These are phyloP conservation scores for Plantago major DNA, from an alignment of 257 asterid species.

Conservation along the genomic window DNA sequence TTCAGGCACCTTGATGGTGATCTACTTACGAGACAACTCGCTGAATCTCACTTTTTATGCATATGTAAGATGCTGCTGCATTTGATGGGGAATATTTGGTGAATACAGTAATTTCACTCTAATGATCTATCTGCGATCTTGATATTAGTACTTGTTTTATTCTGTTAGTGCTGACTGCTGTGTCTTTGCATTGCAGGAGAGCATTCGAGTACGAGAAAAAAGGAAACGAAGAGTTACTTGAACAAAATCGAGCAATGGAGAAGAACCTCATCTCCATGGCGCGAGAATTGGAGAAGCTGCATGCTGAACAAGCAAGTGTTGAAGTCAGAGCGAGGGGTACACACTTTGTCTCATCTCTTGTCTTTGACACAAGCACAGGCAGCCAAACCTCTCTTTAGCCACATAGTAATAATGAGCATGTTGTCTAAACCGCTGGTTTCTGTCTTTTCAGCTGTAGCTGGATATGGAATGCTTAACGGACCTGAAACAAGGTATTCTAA, in stretches of 20 bases:
- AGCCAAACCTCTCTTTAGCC: not conserved
- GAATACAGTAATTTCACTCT: not conserved
- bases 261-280: slow-evolving; percentile 77
- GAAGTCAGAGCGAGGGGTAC: slow-evolving; percentile 51
- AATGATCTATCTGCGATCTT: not conserved
- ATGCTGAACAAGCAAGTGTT: slow-evolving; percentile 55
- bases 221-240: slow-evolving; percentile 61
- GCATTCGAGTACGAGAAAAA: slow-evolving; percentile 70
- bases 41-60: not conserved
- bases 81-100: not conserved
- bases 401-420: not conserved
- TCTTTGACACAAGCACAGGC: not conserved
- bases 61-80: not conserved
- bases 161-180: slow-evolving; percentile 8
- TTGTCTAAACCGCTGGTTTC: slow-evolving; percentile 3
- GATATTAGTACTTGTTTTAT: too few species aligned
- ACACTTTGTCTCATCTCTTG: slow-evolving; percentile 16
- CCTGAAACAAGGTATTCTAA: slow-evolving; percentile 67
- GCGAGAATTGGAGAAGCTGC: slow-evolving; percentile 81
- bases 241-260: slow-evolving; percentile 71
- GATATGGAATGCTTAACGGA: slow-evolving; percentile 60
- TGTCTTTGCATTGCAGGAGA: slow-evolving; percentile 44
- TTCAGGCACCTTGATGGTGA: not conserved
- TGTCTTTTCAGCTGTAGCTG: slow-evolving; percentile 42
- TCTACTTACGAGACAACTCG: not conserved